Percentiles rank a stretch among this genome's conserved stretches.
These are phyloP conservation scores for Datisca glomerata DNA, from an alignment of 306 rosid genomes.

Conservation along the genomic window DNA sequence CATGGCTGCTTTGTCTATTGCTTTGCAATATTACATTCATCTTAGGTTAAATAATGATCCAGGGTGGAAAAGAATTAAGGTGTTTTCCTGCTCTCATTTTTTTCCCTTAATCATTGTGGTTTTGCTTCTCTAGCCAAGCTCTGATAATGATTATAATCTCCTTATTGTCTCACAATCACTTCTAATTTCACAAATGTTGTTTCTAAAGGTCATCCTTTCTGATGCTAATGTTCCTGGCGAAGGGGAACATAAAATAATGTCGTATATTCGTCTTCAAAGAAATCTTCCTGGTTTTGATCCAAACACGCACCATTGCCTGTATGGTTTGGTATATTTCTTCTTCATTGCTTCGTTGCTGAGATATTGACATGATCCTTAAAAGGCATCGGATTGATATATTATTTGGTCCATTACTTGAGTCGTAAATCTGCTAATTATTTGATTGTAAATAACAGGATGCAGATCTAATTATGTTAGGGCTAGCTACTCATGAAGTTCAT, in stretches of 20 bases:
- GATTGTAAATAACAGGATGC: conserved; percentile 63
- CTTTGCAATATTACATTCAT: conserved; percentile 89
- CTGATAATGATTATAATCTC: no score
- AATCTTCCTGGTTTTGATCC: conserved; percentile 68
- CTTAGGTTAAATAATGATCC: conserved; percentile 88
- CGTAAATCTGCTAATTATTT: conserved; percentile 1
- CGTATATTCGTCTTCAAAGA: conserved; percentile 62
- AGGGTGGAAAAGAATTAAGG: conserved; percentile 91
- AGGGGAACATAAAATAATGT: conserved; percentile 86
- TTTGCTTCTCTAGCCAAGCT: conserved; percentile 96
- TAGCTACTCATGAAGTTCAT: conserved; percentile 96
- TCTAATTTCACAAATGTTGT: no score
- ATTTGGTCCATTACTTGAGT: no score
- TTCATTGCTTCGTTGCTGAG: conserved; percentile 10
- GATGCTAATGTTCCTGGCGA: conserved; percentile 86
- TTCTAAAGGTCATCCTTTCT: conserved; percentile 88
- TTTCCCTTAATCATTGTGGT: conserved; percentile 85
- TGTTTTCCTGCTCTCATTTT: no score
- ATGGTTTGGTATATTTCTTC: conserved; percentile 63
- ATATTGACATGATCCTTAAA: no score
- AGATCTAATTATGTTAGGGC: conserved; percentile 90
- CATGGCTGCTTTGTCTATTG: conserved; percentile 82
- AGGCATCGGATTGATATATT: no score
- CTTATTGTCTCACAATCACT: no score
- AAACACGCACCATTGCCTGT: conserved; percentile 66